phyloP scores from a whole-genome alignment of 208 protist genomes.

The Leishmania aethiopica region DNA sequence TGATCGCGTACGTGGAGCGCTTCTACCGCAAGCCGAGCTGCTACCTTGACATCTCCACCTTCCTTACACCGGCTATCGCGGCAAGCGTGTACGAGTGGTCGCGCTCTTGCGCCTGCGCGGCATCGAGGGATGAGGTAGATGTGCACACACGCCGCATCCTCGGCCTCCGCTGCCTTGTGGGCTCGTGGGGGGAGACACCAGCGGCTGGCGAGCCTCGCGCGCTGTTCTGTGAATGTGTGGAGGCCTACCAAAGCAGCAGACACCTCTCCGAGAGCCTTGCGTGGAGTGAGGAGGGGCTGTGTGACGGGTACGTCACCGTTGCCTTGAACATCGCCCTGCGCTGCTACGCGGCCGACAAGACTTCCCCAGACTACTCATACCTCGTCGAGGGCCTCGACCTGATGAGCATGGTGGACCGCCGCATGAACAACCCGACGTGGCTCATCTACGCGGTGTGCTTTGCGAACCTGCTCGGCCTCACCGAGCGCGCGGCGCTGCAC shows the following conservation, averaged over 20 bases:
- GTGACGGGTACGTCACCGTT: conserved; percentile 84
- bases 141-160: conserved; percentile 67
- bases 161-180: conserved; percentile 73
- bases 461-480: conserved; percentile 63
- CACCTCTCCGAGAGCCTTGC: conserved; percentile 59
- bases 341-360: conserved; percentile 39
- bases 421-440: conserved; percentile 82
- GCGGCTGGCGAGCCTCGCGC: conserved; percentile 30
- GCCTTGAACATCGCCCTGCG: conserved; percentile 74
- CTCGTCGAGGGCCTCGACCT: conserved; percentile 54
- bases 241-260: conserved; percentile 47
- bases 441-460: conserved; percentile 78
- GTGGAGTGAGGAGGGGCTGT: conserved; percentile 86
- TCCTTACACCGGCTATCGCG: conserved; percentile 55
- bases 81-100: conserved; percentile 69
- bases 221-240: conserved; percentile 49
- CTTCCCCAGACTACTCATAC: conserved; percentile 37
- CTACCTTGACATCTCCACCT: conserved; percentile 86
- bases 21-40: conserved; percentile 80
- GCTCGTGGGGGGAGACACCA: conserved; percentile 58
- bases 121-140: conserved; percentile 19
- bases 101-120: conserved; percentile 3
- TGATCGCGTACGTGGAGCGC: conserved; percentile 69
- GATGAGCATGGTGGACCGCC: conserved; percentile 57
- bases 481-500: conserved; percentile 59